Evolutionary conservation across 2,329 filamentous ascomycete genomes (phyloP), one percentile per base, ranked within the genome.

Genomic region (Leptodontidium sp.): DNA sequence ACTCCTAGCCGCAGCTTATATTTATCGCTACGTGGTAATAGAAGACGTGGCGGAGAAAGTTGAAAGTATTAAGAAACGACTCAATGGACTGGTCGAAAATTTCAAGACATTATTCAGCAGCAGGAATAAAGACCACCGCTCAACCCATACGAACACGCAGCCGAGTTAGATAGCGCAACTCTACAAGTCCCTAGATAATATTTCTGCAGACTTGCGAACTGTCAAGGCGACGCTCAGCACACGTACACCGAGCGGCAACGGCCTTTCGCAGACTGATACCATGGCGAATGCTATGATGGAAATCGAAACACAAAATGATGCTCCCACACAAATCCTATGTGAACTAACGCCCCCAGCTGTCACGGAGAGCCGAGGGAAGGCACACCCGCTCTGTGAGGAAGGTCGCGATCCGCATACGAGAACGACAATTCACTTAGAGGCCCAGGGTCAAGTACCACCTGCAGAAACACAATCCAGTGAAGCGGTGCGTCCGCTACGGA

Each of bases 191-290:
- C 38, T 66, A 11, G 38, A 61, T 61, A 15, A 61, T 50, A 66
- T 66, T 66, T 66, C 32, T 50, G 55, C 38, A 53, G 55, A 66
- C 35, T 52, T 66, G 38, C 47, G 35, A 29, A 61, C 38, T 47
- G 40, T 66, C 14, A 66, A 66, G 64, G 32, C 49, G 26, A 53
- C 55, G 64, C 64, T 66, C 17, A 26, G 50, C 40, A 61, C 15
- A 61, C 24, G 53, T 14, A 14, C 7, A 38, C 11, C 35, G 35
- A 9, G 8, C 11, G 59, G n/a, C n/a, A n/a, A n/a, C n/a, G n/a
- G n/a, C n/a, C n/a, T n/a, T n/a, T n/a, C n/a, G n/a, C n/a, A n/a
- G 24, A 38, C 38, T 21, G 32, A 35, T 29, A 55, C 53, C 7
- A 52, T 38, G 35, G 49, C 17, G 29, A 45, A 40, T 59, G 24